Evolutionary conservation across 2,329 filamentous ascomycete species (phyloP), one percentile per base, ranked within the genome.

Genomic region (Fonsecaea nubica): DNA sequence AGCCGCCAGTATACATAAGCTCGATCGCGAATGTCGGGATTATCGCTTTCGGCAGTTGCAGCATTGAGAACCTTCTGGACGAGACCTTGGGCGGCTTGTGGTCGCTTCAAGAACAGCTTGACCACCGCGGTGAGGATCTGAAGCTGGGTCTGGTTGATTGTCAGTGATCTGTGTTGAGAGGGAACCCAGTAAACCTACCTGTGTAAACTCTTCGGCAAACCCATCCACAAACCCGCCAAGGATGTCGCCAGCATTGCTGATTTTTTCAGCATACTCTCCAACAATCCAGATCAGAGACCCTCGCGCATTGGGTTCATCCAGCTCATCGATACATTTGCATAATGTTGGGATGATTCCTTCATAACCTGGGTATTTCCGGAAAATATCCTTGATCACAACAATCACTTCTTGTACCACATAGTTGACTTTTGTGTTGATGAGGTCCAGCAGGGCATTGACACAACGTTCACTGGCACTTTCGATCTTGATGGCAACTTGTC

Each of bases 1-100:
- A 99, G 84, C 76, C 95, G 91, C 95, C 95, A 99, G 83, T 99
- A 99, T 48, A 98, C 92, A 76, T 98, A 99, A 63, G 95, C 95
- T 79, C 95, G 88, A 78, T 99, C 95, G 73, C 95, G 90, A 73
- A 98, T 96, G 80, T 99, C 95, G 0, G 95, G 94, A 77, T 99
- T 99, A 78, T 99, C 95, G 75, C 93, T 97, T 75, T 98, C 93
- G 50, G 91, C 91, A 7, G 95, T 99, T 35, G 95, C 94, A 42
- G 90, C 86, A 79, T 98, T 93, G 30, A 99, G 85, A 15, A 99
- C 93, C 77, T 96, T 97, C 76, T 97, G 93, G 1, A 99, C 94
- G 2, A 99, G 84, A 0, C 88, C 88, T 80, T 98, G 94, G 63
- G 91, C 94, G 76, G 91, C 93, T 74, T 95, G 90, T 2, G 95